Evolutionary conservation across 1,284 basidiomycete species (phyloP), one percentile per base, ranked within the genome.

Genomic region (Golubevia pallescens): DNA sequence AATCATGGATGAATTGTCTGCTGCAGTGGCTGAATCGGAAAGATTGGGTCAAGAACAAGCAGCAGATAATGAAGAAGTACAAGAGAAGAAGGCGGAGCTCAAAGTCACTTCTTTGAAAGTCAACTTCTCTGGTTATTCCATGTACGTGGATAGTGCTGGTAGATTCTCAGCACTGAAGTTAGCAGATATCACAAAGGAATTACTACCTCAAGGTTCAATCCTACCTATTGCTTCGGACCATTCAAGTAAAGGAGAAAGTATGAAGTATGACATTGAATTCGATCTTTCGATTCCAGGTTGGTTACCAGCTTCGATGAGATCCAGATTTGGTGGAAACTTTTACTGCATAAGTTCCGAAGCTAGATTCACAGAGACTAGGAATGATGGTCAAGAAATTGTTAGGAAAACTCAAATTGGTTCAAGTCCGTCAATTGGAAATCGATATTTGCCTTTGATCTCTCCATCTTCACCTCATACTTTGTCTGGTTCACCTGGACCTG

Each of bases 251-350:
- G 19, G 16, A 56, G 21, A 58, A n/a, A 19, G 63, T 7, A 56
- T 73, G 62, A 67, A 67, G 57, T 80, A 79, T 60, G 81, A 85
- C 63, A 74, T 75, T 52, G 74, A 77, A 23, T 85, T 84, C 56
- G 80, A 84, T 55, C 66, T 85, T 20, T 75, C 74, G 24, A 62
- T 78, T 10, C 82, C 82, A 1, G 82, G 82, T 14, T 85, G 82
- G 81, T 61, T 85, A 8, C 82, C 82, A 2, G 78, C 74, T n/a
- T 79, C 74, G 10, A 64, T 80, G 21, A 66, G 66, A n/a, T 71
- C 81, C 10, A 74, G 80, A 8, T 78, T 77, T 16, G 76, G 78
- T 7, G 77, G 76, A 16, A 84, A 77, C 10, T 85, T 85, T 61
- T 85, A 84, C 65, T 77, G 71, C 59, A 61, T 85, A 1, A 66